Percentiles rank a stretch among this genome's conserved stretches.
phyloP scores from a whole-genome alignment of 495 filamentous ascomycete species.

The Aspergillus heteromorphus region DNA sequence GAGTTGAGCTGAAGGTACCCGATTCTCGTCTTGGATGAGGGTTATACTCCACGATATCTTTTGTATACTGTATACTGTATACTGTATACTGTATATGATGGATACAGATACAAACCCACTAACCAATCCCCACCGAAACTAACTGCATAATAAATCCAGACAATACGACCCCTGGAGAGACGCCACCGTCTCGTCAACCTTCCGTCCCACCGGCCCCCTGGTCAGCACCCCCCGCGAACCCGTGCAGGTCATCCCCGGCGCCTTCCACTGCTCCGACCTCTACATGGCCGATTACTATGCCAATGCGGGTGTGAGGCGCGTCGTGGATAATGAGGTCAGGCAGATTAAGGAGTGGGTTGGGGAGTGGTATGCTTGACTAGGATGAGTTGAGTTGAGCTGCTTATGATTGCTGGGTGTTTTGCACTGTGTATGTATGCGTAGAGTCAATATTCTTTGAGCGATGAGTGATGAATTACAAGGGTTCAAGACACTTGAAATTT shows the following conservation, averaged over 20 bases:
- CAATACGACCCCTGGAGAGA: conserved; percentile 58
- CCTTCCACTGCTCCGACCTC: conserved; percentile 49
- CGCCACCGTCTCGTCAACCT: conserved; percentile 45
- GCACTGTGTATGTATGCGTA: neutral
- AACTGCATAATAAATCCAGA: conserved; percentile 14
- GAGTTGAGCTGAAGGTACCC: too few relatives aligned
- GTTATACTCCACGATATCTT: too few relatives aligned
- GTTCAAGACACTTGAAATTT: too few relatives aligned
- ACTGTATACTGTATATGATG: too few relatives aligned
- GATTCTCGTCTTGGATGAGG: neutral
- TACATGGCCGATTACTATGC: conserved; percentile 38
- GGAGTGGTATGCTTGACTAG: conserved; percentile 32
- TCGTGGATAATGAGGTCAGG: conserved; percentile 36
- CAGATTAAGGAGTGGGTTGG: conserved; percentile 48
- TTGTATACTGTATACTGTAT: too few relatives aligned
- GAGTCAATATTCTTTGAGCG: too few relatives aligned
- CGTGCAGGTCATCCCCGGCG: conserved; percentile 51
- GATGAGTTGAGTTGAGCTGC: too few relatives aligned
- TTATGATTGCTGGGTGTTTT: neutral
- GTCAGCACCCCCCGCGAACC: conserved; percentile 35
- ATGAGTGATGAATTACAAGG: too few relatives aligned
- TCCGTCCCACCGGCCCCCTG: conserved; percentile 52
- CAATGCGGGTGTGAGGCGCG: conserved; percentile 29
- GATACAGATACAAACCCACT: too few relatives aligned
- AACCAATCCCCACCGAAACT: too few relatives aligned